phyloP scores from a whole-genome alignment of 78 protist species.

The Dictyostelium brefeldianum region DNA sequence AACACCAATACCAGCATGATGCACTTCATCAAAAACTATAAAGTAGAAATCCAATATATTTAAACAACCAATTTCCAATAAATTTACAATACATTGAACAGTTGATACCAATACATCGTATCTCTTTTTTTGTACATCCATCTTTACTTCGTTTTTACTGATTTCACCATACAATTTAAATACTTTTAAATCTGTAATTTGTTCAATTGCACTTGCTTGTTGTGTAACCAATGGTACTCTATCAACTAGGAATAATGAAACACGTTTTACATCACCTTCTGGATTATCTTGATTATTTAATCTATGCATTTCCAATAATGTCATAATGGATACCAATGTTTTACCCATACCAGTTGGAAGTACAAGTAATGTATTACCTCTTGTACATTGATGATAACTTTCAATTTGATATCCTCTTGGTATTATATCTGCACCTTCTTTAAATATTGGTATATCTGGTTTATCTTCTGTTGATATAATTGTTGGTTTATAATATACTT shows the following conservation, averaged over 20 bases:
- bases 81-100: not conserved
- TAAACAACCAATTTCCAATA: not conserved
- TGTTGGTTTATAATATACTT: slow-evolving; percentile 1
- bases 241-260: slow-evolving; percentile 31
- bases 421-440: not conserved
- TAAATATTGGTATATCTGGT: slow-evolving; percentile 6
- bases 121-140: not conserved
- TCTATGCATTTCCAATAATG: not conserved
- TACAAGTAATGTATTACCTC: slow-evolving; percentile 22
- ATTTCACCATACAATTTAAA: not conserved
- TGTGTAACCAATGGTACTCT: slow-evolving; percentile 74
- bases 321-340: slow-evolving; percentile 30
- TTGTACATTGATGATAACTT: not conserved
- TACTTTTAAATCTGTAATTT: not conserved
- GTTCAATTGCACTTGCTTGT: slow-evolving; percentile 39
- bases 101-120: slow-evolving; percentile 61
- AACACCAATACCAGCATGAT: slow-evolving; percentile 64
- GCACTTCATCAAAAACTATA: slow-evolving; percentile 79
- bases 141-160: not conserved
- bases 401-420: slow-evolving; percentile 50
- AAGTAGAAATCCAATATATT: slow-evolving; percentile 22
- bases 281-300: not conserved
- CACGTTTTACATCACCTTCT: not conserved
- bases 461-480: not conserved
- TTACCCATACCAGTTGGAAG: slow-evolving; percentile 68